Evolutionary conservation across 495 filamentous ascomycete species (phyloP).

Genomic region (Echria macrotheca): DNA sequence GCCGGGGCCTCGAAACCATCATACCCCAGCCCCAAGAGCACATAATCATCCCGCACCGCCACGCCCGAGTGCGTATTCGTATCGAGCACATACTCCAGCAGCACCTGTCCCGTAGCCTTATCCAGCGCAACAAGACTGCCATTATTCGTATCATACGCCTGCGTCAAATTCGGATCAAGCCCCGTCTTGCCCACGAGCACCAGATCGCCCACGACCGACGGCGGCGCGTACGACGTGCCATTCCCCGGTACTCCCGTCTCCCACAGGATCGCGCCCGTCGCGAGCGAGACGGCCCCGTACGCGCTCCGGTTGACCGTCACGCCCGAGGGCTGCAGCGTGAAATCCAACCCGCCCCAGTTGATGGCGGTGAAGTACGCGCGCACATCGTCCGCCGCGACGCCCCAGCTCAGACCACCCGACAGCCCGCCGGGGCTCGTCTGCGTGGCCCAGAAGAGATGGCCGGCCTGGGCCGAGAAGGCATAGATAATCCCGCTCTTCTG

Average conservation of each 20-base stretch:
- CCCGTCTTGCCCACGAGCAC: neutral
- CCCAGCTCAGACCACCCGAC: slow-evolving; percentile 35
- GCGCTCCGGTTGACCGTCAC: slow-evolving; percentile 22
- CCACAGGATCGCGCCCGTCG: slow-evolving; percentile 16
- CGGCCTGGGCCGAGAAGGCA: slow-evolving; percentile 26
- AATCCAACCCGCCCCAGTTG: slow-evolving; percentile 20
- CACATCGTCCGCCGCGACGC: slow-evolving; percentile 31
- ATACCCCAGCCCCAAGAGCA: slow-evolving; percentile 12
- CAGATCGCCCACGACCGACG: slow-evolving; percentile 10
- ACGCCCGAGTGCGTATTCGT: neutral
- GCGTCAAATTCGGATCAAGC: neutral
- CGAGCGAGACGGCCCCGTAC: slow-evolving; percentile 27
- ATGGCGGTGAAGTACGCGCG: slow-evolving; percentile 31
- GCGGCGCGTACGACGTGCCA: neutral
- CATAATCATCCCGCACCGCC: slow-evolving; percentile 6
- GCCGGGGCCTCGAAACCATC: too few species aligned
- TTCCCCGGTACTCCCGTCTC: neutral
- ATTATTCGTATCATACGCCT: neutral
- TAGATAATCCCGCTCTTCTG: slow-evolving; percentile 39
- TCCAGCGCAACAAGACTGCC: slow-evolving; percentile 2
- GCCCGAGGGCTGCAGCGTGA: slow-evolving; percentile 14
- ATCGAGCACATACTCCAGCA: neutral
- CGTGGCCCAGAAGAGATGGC: slow-evolving; percentile 27
- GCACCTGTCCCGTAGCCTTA: slow-evolving; percentile 7
- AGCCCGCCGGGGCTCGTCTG: slow-evolving; percentile 21